A percentile compares a stretch with the other conserved stretches of the same genome.
phyloP scores from a whole-genome alignment of 768 basidiomycete species.

The Filobasidium floriforme region DNA sequence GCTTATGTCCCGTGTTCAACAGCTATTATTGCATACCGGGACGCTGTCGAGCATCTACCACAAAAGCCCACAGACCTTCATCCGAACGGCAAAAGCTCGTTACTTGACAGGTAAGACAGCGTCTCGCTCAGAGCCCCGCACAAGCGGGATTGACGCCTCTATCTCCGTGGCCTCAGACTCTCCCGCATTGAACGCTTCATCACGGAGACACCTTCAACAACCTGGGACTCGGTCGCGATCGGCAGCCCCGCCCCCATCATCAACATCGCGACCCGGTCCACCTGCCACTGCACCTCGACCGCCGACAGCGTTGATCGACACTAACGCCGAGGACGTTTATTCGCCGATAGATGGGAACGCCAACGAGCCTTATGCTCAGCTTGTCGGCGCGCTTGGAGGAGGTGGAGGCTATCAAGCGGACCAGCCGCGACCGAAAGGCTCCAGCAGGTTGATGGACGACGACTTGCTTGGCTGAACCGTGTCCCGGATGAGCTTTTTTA shows the following conservation, averaged over 20 bases:
- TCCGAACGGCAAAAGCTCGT: conserved; percentile 75
- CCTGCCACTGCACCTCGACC: conserved; percentile 54
- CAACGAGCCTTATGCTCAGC: conserved; percentile 71
- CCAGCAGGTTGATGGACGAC: conserved; percentile 7
- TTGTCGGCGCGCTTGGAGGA: conserved; percentile 64
- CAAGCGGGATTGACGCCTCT: too few species aligned
- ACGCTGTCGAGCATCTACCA: conserved; percentile 94
- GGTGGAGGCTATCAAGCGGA: conserved; percentile 52
- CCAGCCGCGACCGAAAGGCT: conserved; percentile 49
- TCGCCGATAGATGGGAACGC: conserved; percentile 17
- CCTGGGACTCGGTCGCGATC: conserved; percentile 22
- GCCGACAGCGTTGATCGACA: conserved; percentile 36
- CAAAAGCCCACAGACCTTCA: conserved; percentile 95
- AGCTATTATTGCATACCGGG: conserved; percentile 79
- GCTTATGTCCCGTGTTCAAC: neutral
- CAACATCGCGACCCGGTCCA: conserved; percentile 15
- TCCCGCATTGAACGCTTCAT: conserved; percentile 77
- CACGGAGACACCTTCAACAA: conserved; percentile 49
- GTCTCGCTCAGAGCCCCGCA: too few species aligned
- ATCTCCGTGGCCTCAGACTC: conserved; percentile 53
- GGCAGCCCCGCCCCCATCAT: conserved; percentile 15
- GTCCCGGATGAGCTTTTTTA: too few species aligned
- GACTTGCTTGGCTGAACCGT: conserved; percentile 11
- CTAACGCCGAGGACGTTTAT: conserved; percentile 39
- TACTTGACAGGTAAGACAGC: conserved; percentile 51